Base-by-base conservation (phyloP, 768 basidiomycete genomes). In the Phaeotremella fagi region DNA sequence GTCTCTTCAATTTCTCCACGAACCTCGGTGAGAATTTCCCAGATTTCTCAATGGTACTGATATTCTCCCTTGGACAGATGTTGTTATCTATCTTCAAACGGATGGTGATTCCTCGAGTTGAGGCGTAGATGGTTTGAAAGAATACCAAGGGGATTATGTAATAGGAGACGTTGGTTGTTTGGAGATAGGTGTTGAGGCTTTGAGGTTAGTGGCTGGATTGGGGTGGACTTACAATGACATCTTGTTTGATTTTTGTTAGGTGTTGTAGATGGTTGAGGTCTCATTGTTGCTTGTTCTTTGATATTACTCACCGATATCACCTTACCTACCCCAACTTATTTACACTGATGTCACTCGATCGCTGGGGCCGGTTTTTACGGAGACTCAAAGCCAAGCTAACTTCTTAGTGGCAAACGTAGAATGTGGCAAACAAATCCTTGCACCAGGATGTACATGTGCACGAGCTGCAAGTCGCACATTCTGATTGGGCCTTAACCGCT, bases 81-180 rank as follows among this genome's bases (percentile, higher is more conserved):
- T 70, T 70, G 52, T 66, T 53, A 18, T 53, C 45, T n/a, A 42
- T 45, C 0, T 56, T 59, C 0, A 64, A n/a, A 12, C 61, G 43
- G 31, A 61, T 33, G 14, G 55, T 46, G 16, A 57, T 59, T 35
- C 58, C 58, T 29, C 66, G 50, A 15, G 48, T 47, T 2, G 63
- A 64, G 28, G 63, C 46, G 26, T 38, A 27, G 24, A 61, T 55
- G 5, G 60, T 50, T 38, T 67, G 68, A 16, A 67, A 42, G 44
- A 51, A 66, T 29, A 61, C 55, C 11, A 52, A 36, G 29, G 58
- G 49, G 33, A 70, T 52, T 45, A 59, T 45, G 55, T 62, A 53
- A 59, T 66, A 70, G 3, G 64, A 66, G 47, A 48, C 54, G 50
- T 70, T 70, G 2, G 42, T 52, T 7, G 54, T 37, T 41, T 11